phyloP scores from a whole-genome alignment of 257 asterid genomes.

The Plantago major region DNA sequence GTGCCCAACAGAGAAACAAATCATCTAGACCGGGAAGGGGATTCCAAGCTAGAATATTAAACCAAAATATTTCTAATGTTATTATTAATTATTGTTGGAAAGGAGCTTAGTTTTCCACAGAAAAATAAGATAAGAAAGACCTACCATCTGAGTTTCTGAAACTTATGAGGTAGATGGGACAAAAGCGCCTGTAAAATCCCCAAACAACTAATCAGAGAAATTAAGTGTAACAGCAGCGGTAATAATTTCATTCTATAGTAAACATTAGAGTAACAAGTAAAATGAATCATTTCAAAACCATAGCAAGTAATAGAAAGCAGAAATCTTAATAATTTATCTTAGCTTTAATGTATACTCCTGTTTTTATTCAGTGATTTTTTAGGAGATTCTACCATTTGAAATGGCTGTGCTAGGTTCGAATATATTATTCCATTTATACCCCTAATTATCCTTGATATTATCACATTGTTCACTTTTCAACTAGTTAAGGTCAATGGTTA shows the following conservation, averaged over 20 bases:
- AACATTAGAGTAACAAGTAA: conserved; percentile 12
- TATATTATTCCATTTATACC: too few relatives aligned
- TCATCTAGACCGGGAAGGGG: too few relatives aligned
- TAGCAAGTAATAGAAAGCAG: conserved; percentile 1
- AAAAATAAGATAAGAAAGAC: conserved; percentile 19
- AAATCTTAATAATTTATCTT: conserved; percentile 4
- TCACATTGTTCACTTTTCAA: too few relatives aligned
- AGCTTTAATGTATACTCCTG: neutral
- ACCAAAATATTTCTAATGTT: neutral
- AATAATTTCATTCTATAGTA: neutral
- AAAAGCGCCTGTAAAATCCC: conserved; percentile 64
- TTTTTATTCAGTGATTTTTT: too few relatives aligned
- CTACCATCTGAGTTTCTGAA: conserved; percentile 85
- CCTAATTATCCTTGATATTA: too few relatives aligned
- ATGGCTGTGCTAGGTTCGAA: too few relatives aligned
- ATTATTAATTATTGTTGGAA: conserved; percentile 5
- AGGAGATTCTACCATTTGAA: too few relatives aligned
- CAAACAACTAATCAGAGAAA: conserved; percentile 26
- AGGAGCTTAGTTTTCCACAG: conserved; percentile 4
- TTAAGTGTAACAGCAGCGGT: neutral
- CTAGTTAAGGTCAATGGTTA: too few relatives aligned
- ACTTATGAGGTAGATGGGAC: conserved; percentile 72
- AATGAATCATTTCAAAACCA: conserved; percentile 3
- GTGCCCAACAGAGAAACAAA: too few relatives aligned
- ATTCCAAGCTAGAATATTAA: too few relatives aligned